phyloP scores from a whole-genome alignment of 768 basidiomycete species.

The Leccinum barrowsii region DNA sequence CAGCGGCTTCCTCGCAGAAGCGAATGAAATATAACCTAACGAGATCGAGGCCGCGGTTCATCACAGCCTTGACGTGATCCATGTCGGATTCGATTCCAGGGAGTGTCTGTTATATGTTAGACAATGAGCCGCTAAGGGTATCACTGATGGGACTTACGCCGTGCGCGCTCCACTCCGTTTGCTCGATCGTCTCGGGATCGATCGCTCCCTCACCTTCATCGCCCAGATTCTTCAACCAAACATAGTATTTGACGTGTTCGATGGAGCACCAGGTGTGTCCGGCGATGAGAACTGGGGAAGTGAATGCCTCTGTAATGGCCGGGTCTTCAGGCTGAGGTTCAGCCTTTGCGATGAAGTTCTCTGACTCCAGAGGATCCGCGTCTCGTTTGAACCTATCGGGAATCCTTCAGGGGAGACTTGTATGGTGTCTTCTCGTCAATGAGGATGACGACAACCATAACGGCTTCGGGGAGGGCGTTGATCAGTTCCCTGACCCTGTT shows the following conservation, averaged over 20 bases:
- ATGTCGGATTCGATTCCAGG: not conserved
- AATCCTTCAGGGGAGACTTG: not conserved
- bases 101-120: not conserved
- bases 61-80: not conserved
- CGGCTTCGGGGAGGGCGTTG: not conserved
- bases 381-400: not conserved
- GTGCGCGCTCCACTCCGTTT: not conserved
- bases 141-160: not conserved
- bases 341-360: not conserved
- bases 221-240: not conserved
- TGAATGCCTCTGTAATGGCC: not conserved
- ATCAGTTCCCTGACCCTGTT: not conserved
- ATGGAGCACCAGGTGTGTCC: not conserved
- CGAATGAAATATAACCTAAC: not conserved
- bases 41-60: not conserved
- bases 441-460: not conserved
- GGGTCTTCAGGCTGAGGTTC: not conserved
- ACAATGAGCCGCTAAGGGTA: not conserved
- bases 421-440: not conserved
- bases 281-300: not conserved
- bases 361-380: not conserved
- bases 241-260: not conserved
- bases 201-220: not conserved
- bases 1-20: not conserved
- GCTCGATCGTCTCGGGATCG: not conserved